phyloP scores from a whole-genome alignment of 768 basidiomycete species.

The Serpula lacrymans region DNA sequence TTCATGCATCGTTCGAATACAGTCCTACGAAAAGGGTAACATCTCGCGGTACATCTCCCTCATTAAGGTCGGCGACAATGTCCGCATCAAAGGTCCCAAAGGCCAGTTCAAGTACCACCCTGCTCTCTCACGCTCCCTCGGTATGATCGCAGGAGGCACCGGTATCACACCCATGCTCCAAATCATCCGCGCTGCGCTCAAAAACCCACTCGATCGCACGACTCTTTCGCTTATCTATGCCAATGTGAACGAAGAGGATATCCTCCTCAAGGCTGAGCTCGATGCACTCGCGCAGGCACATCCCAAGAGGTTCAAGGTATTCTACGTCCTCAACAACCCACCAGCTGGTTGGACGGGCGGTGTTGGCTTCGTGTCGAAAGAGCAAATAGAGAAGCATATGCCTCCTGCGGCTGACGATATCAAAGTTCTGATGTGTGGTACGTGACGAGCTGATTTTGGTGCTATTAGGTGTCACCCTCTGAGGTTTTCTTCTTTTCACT shows the following conservation, averaged over 20 bases:
- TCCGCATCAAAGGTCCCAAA: slow-evolving; percentile 94
- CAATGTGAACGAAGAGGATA: slow-evolving; percentile 91
- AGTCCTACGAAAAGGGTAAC: slow-evolving; percentile 98
- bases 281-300: slow-evolving; percentile 71
- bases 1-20: slow-evolving; percentile 4
- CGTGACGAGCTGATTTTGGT: slow-evolving; percentile 27
- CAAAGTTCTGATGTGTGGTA: slow-evolving; percentile 87
- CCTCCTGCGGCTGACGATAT: slow-evolving; percentile 62
- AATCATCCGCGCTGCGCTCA: slow-evolving; percentile 90
- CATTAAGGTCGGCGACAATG: slow-evolving; percentile 83
- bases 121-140: slow-evolving; percentile 69
- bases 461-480: too few species aligned
- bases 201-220: slow-evolving; percentile 84
- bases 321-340: slow-evolving; percentile 94
- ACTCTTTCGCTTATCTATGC: slow-evolving; percentile 90
- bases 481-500: neutral
- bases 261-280: slow-evolving; percentile 85
- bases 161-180: slow-evolving; percentile 99
- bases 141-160: slow-evolving; percentile 98
- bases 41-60: slow-evolving; percentile 83
- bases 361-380: slow-evolving; percentile 89
- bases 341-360: slow-evolving; percentile 85
- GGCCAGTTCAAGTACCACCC: slow-evolving; percentile 88
- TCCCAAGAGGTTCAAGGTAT: slow-evolving; percentile 68
- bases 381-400: slow-evolving; percentile 81